Percentiles rank a stretch among this genome's conserved stretches.
These are phyloP conservation scores for Parmelia sp. DNA, from an alignment of 495 filamentous ascomycete genomes.

Conservation along the genomic window DNA sequence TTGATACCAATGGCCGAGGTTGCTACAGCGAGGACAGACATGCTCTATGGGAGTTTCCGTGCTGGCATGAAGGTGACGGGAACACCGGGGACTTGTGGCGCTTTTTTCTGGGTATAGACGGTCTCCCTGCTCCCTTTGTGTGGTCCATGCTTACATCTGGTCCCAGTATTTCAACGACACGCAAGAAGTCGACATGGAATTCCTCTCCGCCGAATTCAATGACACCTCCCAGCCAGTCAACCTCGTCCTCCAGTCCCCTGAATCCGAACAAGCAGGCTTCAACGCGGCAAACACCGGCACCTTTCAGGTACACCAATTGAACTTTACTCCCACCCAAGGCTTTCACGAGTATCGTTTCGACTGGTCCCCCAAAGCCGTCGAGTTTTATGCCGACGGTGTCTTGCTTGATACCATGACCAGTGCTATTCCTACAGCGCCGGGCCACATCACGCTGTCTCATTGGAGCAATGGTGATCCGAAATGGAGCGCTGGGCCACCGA, in stretches of 20 bases:
- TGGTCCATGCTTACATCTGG: conserved; percentile 4
- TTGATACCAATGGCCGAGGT: conserved; percentile 57
- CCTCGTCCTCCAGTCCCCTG: conserved; percentile 61
- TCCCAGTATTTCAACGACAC: conserved; percentile 65
- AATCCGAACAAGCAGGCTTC: conserved; percentile 47
- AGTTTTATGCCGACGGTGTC: conserved; percentile 58
- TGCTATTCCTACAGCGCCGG: conserved; percentile 49
- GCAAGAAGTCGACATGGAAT: conserved; percentile 75
- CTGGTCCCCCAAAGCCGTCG: conserved; percentile 52
- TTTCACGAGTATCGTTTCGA: conserved; percentile 78
- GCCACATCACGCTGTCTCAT: conserved; percentile 63
- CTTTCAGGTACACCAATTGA: conserved; percentile 49
- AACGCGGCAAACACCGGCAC: conserved; percentile 49
- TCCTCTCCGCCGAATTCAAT: conserved; percentile 57
- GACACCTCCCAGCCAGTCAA: conserved; percentile 51
- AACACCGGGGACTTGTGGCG: conserved; percentile 59
- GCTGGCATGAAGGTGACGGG: conserved; percentile 56
- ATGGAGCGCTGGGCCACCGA: conserved; percentile 66
- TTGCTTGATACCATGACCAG: conserved; percentile 48
- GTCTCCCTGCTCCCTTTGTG: background rate
- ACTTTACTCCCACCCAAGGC: conserved; percentile 53
- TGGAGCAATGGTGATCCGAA: conserved; percentile 68
- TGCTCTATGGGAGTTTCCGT: conserved; percentile 60
- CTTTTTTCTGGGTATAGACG: conserved; percentile 65
- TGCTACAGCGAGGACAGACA: conserved; percentile 49